Evolutionary conservation across 345 rosid genomes (phyloP), one percentile per base, ranked within the genome.

Genomic region (Boechera retrofracta): DNA sequence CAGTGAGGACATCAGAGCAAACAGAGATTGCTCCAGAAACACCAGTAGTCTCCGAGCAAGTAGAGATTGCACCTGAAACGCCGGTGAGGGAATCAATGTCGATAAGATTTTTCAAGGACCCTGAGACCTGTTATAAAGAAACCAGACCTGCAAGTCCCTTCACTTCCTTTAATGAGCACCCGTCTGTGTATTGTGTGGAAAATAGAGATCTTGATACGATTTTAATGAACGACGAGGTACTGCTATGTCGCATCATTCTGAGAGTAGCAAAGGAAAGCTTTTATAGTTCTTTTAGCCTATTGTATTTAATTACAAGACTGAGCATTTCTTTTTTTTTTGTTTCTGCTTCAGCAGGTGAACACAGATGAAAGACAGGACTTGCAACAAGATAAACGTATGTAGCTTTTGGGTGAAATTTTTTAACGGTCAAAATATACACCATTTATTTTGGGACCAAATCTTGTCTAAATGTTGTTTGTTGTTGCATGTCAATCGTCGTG

Each of bases 31-130:
- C 72, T 48, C 74, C 82, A 8, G 75, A 74, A 35, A 70, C 71
- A 64, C 79, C 69, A 33, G 60, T 16, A n/a, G 58, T 48, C 71
- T 69, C 58, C 18, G 82, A 79, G 67, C 68, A 75, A 80, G 71
- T 63, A 32, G 81, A 80, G 75, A 82, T 91, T 60, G 94, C 94
- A 65, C 93, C 95, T 29, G 88, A 84, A 63, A 92, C 95, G 28
- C 98, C 97, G 0, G 76, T 80, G 71, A 82, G 38, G 71, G 73
- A 54, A 26, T 77, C 85, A 49, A 67, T 72, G 53, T 75, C 83
- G 13, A 41, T 42, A 76, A 86, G 89, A 55, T 73, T 78, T 35
- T 85, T 74, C 55, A 76, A 77, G 69, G 83, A 83, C 72, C 85
- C 72, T 33, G 86, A 69, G 67, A 71, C 38, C 6, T 56, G 13